Conservation (phyloP, 345 rosid genomes). For the Salix koriyanagi region DNA sequence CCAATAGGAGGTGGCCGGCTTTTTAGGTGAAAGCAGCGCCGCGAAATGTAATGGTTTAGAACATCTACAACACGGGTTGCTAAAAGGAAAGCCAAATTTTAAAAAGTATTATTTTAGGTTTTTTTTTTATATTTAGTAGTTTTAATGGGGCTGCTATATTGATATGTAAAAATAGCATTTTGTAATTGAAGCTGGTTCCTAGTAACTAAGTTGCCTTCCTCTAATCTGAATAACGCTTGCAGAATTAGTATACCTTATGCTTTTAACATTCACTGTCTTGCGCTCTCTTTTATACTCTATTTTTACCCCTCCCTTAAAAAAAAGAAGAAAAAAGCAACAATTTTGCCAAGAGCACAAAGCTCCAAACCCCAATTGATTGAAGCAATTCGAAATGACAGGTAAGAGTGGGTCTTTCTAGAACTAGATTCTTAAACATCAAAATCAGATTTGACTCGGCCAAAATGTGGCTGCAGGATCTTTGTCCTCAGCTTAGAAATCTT, state of each 20-base stretch:
- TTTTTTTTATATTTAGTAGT: too few relatives aligned
- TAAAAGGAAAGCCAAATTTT: too few relatives aligned
- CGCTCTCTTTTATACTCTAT: neutral
- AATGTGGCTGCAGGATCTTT: constrained; percentile 22
- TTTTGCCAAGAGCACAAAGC: neutral
- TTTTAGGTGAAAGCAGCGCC: too few relatives aligned
- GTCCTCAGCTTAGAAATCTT: constrained; percentile 19
- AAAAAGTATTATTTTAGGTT: too few relatives aligned
- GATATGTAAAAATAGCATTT: too few relatives aligned
- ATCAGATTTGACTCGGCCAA: constrained; percentile 5
- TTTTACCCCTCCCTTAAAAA: neutral
- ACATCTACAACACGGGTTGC: too few relatives aligned
- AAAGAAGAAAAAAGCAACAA: neutral
- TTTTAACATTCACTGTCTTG: neutral
- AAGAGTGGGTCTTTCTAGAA: neutral
- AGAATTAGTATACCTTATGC: neutral
- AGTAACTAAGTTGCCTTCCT: neutral
- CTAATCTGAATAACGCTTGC: neutral
- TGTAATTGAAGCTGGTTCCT: neutral
- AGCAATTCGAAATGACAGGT: neutral
- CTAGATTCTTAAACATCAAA: constrained; percentile 6
- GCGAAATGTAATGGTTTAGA: neutral
- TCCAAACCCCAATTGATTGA: neutral
- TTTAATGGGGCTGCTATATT: too few relatives aligned
- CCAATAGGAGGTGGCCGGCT: too few relatives aligned